Evolutionary conservation across 192 early-diverging fungal genomes (phyloP).

Genomic region (Phlyctochytrium planicorne): DNA sequence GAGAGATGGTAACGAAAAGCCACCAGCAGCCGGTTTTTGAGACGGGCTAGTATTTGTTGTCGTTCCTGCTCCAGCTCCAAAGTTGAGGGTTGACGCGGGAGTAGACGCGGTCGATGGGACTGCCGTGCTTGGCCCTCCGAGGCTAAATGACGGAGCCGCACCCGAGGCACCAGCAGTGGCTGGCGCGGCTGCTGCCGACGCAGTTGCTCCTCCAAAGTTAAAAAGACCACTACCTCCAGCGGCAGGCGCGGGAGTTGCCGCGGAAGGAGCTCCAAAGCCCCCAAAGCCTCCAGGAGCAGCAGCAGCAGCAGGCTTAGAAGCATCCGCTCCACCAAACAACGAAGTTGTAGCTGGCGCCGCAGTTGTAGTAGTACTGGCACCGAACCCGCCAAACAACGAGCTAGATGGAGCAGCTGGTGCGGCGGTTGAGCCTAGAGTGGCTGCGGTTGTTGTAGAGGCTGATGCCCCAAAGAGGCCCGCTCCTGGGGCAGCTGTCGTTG

Average conservation of each 20-base stretch:
- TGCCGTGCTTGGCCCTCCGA: conserved; percentile 6
- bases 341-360: conserved; percentile 24
- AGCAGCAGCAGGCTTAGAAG: not conserved
- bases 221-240: conserved; percentile 12
- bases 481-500: conserved; percentile 28
- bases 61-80: conserved; percentile 24
- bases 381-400: too few species aligned
- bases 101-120: conserved; percentile 15
- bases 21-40: too few species aligned
- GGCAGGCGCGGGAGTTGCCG: conserved; percentile 11
- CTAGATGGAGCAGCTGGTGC: too few species aligned
- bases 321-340: conserved; percentile 17
- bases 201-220: not conserved
- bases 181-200: not conserved
- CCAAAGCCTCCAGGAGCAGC: conserved; percentile 1
- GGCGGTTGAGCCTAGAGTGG: too few species aligned
- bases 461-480: conserved; percentile 68
- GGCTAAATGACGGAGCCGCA: not conserved
- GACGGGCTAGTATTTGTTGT: too few species aligned
- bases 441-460: conserved; percentile 29
- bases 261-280: conserved; percentile 17
- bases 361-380: conserved; percentile 10
- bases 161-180: not conserved
- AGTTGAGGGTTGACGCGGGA: conserved; percentile 13
- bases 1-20: too few species aligned